phyloP scores from a whole-genome alignment of 2,329 filamentous ascomycete species.

The Apiospora aurea region DNA sequence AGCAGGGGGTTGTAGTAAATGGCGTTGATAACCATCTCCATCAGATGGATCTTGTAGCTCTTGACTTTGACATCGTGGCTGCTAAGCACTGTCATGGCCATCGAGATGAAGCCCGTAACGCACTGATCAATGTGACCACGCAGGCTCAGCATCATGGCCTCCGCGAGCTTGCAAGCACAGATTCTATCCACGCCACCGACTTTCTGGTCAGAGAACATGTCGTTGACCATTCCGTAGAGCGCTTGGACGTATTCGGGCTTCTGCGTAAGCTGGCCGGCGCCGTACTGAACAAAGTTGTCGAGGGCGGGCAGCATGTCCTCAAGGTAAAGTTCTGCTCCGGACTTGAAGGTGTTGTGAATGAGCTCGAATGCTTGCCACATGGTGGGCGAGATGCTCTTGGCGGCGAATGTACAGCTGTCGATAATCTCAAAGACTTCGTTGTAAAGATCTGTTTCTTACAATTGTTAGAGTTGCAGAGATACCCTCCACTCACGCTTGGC shows the following conservation, averaged over 20 bases:
- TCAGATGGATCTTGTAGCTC: conserved; percentile 92
- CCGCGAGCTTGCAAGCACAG: conserved; percentile 95
- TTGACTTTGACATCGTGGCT: conserved; percentile 84
- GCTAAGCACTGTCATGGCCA: conserved; percentile 84
- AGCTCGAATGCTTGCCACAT: conserved; percentile 99
- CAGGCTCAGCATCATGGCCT: conserved; percentile 96
- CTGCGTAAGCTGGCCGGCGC: conserved; percentile 78
- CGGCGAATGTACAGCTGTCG: conserved; percentile 97
- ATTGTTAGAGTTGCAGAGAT: conserved; percentile 15
- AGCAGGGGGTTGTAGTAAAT: conserved; percentile 96
- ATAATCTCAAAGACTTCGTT: conserved; percentile 99
- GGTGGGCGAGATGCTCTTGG: conserved; percentile 91
- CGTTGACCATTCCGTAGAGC: conserved; percentile 90
- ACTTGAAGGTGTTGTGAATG: conserved; percentile 96
- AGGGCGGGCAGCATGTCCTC: conserved; percentile 98
- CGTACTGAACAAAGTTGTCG: conserved; percentile 97
- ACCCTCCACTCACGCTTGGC: background rate
- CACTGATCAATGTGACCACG: conserved; percentile 88
- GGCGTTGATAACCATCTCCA: conserved; percentile 98
- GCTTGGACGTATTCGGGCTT: conserved; percentile 88
- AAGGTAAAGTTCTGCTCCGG: conserved; percentile 93
- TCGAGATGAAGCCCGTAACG: conserved; percentile 84
- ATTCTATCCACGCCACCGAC: conserved; percentile 94
- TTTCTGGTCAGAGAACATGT: conserved; percentile 92
- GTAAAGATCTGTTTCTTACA: conserved; percentile 73